These are phyloP conservation scores for Oemleria cerasiformis DNA, from an alignment of 306 rosid species.

Conservation along the genomic window DNA sequence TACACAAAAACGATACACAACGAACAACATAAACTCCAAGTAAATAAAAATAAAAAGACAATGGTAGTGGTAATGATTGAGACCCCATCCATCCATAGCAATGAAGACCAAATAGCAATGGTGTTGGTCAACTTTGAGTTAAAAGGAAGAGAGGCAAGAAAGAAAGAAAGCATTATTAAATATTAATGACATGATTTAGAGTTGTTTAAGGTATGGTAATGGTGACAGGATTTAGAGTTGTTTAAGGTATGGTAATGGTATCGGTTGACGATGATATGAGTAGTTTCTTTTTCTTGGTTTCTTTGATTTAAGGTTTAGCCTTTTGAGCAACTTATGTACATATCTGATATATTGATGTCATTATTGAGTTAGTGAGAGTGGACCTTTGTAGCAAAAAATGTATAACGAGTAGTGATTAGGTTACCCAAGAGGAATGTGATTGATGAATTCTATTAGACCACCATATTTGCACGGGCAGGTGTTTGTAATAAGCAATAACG, in stretches of 20 bases:
- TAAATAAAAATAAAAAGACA: no score
- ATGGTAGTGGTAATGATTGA: slow-evolving; percentile 29
- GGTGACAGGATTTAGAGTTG: no score
- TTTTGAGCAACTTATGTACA: slow-evolving; percentile 22
- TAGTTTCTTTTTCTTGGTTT: not conserved
- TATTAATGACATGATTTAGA: slow-evolving; percentile 9
- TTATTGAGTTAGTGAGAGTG: slow-evolving; percentile 24
- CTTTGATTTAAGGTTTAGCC: slow-evolving; percentile 4
- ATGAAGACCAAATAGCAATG: slow-evolving; percentile 17
- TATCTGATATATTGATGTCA: not conserved
- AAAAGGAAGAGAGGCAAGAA: not conserved
- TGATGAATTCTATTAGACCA: slow-evolving; percentile 30
- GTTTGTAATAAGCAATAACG: slow-evolving; percentile 23
- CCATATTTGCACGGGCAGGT: slow-evolving; percentile 21
- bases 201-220: not conserved
- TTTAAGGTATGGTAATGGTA: no score
- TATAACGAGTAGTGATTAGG: slow-evolving; percentile 28
- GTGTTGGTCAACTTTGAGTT: slow-evolving; percentile 19
- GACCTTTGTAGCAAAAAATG: slow-evolving; percentile 28
- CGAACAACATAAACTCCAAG: no score
- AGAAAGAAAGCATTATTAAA: not conserved
- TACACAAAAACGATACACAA: no score
- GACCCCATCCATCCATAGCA: slow-evolving; percentile 24
- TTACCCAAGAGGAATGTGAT: slow-evolving; percentile 22
- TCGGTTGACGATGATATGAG: not conserved